Conservation (phyloP, 129 eudicot genomes). For the Chrysanthemum makinoi region DNA sequence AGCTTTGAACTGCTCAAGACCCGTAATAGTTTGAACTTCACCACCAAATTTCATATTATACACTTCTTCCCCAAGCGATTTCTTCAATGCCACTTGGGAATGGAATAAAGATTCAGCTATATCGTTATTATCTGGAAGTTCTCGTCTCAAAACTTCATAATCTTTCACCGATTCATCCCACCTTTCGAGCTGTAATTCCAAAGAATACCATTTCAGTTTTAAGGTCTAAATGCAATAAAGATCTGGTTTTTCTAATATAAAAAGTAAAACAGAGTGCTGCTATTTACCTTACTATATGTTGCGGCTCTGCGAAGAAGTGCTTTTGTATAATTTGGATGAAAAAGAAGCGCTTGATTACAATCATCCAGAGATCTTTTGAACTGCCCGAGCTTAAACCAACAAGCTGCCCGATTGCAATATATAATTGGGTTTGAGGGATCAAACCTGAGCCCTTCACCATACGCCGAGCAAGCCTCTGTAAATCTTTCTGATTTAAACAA, state of each 20-base stretch:
- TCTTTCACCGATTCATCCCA: conserved; percentile 96
- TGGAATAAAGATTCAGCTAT: conserved; percentile 86
- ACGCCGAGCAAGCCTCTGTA: conserved; percentile 92
- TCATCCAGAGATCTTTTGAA: conserved; percentile 81
- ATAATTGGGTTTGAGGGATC: conserved; percentile 84
- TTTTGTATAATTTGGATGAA: conserved; percentile 80
- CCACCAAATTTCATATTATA: conserved; percentile 91
- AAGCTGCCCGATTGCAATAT: conserved; percentile 89
- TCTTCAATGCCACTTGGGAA: conserved; percentile 82
- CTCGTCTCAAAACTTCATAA: conserved; percentile 69
- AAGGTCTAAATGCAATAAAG: not conserved
- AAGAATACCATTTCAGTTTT: not conserved
- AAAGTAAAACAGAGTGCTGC: not conserved
- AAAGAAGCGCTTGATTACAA: conserved; percentile 82
- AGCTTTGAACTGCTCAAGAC: conserved; percentile 81
- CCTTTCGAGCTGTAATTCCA: conserved; percentile 61
- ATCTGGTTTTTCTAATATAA: not conserved
- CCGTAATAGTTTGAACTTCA: conserved; percentile 67
- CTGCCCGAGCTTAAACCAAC: conserved; percentile 82
- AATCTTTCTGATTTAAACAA: conserved; percentile 79
- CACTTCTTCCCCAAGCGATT: conserved; percentile 85
- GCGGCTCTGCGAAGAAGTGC: conserved; percentile 93
- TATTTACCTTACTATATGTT: conserved; percentile 70
- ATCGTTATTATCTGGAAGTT: conserved; percentile 61
- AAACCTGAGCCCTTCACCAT: conserved; percentile 78